Conservation (phyloP, 352 stramenopile genomes). For the Plasmopara viticola region DNA sequence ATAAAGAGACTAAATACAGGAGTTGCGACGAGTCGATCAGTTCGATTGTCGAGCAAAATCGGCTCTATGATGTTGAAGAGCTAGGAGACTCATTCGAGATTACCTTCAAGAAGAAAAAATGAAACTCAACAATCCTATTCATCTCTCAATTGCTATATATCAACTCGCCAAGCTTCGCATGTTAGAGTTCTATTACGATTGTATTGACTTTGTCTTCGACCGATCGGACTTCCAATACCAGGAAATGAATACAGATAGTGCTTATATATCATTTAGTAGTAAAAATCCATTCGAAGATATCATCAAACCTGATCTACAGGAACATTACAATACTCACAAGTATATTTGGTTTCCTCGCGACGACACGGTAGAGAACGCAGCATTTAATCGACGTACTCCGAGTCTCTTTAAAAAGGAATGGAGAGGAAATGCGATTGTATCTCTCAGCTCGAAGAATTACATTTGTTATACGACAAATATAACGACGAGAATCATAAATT, state of each 20-base stretch:
- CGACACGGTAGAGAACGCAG: background rate
- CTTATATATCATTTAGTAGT: background rate
- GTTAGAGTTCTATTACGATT: slow-evolving; percentile 2
- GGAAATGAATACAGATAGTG: background rate
- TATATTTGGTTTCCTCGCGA: background rate
- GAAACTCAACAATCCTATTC: slow-evolving; percentile 1
- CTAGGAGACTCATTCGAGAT: background rate
- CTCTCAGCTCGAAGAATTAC: background rate
- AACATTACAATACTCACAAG: background rate
- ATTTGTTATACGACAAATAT: no score
- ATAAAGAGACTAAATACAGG: background rate
- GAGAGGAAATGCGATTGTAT: background rate
- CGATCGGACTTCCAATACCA: background rate
- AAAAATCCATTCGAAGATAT: background rate
- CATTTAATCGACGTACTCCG: background rate
- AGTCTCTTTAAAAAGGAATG: slow-evolving; percentile 1
- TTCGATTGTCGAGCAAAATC: background rate
- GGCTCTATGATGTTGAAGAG: background rate
- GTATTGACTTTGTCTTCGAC: background rate
- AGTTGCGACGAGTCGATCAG: background rate
- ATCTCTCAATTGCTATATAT: slow-evolving; percentile 9
- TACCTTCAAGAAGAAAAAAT: background rate
- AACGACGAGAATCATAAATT: no score
- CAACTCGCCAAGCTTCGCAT: slow-evolving; percentile 3
- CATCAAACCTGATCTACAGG: background rate